Base-by-base conservation (phyloP, 306 rosid species). In the Prunus padus region DNA sequence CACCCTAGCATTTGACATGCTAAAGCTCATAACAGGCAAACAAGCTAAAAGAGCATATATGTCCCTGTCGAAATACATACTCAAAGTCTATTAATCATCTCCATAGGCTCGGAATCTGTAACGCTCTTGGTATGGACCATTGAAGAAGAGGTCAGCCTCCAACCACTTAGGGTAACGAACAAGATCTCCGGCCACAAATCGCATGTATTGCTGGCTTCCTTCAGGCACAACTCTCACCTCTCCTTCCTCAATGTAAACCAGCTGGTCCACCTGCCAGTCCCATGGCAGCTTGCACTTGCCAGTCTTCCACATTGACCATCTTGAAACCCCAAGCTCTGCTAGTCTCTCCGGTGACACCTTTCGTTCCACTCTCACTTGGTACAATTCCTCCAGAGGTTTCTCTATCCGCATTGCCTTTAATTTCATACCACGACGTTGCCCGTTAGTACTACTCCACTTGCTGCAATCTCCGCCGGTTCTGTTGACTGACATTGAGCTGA, bases 261-360 rank as follows among this genome's bases (percentile, higher is more conserved):
- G 67, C 77, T 90, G 98, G 75, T 92, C 97, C 69, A 82, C 95
- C 79, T 92, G 98, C 98, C 96, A 94, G 63, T 94, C 98, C 97
- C 98, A 90, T 0, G 98, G 97, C 62, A 94, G 45, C 77, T 37
- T 80, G 81, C 89, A 76, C 84, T 92, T 92, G 2, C 93, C 89
- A 0, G 95, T 94, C 86, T 94, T 94, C 98, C 98, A 94, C 78
- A 84, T 75, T 10, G 97, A 92, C 97, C 97, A 94, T 73, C 63
- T 82, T 6, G 96, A 88, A 66, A 94, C 92, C 33, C 93, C 96
- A 4, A 94, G 98, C 80, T 86, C 73, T 2, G 77, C 78, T 12
- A 94, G 80, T 67, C 93, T 83, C 65, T 88, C 91, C 0, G 82
- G 63, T 6, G 89, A 71, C 26, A 87, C 95, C 62, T 77, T 84